phyloP scores from a whole-genome alignment of 2,329 filamentous ascomycete genomes.

The Cladosporium sp. region DNA sequence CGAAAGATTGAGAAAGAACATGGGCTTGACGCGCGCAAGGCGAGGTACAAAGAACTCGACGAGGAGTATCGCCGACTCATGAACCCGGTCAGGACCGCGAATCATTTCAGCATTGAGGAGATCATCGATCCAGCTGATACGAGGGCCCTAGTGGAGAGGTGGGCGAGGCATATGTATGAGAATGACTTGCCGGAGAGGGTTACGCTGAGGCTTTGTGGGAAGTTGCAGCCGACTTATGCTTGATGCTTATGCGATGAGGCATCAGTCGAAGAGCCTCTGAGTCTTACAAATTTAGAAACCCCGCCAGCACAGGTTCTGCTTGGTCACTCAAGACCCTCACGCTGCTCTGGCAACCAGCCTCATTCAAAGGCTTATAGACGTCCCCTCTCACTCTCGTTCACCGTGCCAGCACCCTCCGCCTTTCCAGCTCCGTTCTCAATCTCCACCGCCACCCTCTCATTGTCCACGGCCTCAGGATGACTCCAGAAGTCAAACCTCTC shows the following conservation, averaged over 20 bases:
- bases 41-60: conserved; percentile 54
- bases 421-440: not conserved
- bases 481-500: conserved; percentile 9
- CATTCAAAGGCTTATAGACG: not conserved
- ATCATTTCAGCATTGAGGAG: conserved; percentile 61
- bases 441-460: not conserved
- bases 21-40: conserved; percentile 45
- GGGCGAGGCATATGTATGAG: conserved; percentile 55
- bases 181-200: conserved; percentile 49
- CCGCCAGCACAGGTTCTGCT: too few relatives aligned
- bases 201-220: conserved; percentile 35
- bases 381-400: not conserved
- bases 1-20: conserved; percentile 50
- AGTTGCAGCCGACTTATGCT: conserved; percentile 21
- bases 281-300: too few relatives aligned
- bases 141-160: conserved; percentile 51
- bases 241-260: not conserved
- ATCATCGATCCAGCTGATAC: conserved; percentile 62
- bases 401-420: not conserved
- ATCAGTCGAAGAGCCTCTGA: too few relatives aligned
- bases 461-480: not conserved
- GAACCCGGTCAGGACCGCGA: conserved; percentile 62
- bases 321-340: too few relatives aligned
- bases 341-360: not conserved
- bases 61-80: conserved; percentile 58